Evolutionary conservation across 345 rosid species (phyloP).

Genomic region (Limnanthes douglasii): DNA sequence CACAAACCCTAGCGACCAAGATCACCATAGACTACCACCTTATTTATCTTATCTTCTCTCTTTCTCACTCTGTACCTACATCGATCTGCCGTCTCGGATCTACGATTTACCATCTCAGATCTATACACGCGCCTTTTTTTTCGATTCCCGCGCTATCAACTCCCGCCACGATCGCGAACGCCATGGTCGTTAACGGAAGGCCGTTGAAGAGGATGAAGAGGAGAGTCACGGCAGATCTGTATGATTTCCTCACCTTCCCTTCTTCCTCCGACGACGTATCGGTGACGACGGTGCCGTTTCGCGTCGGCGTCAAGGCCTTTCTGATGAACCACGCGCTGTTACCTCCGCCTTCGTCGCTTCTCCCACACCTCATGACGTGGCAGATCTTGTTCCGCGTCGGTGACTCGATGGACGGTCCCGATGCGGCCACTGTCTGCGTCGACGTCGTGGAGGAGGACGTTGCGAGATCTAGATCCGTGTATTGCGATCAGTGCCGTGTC

Average conservation of each 20-base stretch:
- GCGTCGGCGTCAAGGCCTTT: conserved; percentile 26
- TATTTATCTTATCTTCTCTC: not conserved
- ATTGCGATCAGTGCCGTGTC: conserved; percentile 73
- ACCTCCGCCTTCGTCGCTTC: conserved; percentile 34
- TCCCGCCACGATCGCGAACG: conserved; percentile 1
- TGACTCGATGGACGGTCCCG: conserved; percentile 19
- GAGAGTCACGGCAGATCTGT: conserved; percentile 56
- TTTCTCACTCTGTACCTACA: not conserved
- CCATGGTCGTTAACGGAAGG: conserved; percentile 39
- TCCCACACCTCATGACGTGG: conserved; percentile 43
- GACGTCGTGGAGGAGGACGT: conserved; percentile 70
- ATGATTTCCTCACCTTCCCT: conserved; percentile 38
- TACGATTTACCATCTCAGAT: no score
- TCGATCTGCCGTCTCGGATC: conserved; percentile 3
- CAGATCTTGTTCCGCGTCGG: conserved; percentile 41
- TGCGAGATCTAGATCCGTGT: conserved; percentile 52
- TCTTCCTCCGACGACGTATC: conserved; percentile 7
- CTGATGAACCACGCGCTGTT: conserved; percentile 26
- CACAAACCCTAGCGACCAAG: not conserved
- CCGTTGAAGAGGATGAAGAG: conserved; percentile 55
- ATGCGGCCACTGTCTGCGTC: conserved; percentile 21
- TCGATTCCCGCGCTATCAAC: conserved; percentile 11
- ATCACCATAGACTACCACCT: not conserved
- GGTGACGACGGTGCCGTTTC: conserved; percentile 18
- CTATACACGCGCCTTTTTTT: not conserved